phyloP scores from a whole-genome alignment of 148 eudicot species.

The Persicaria tinctoria region DNA sequence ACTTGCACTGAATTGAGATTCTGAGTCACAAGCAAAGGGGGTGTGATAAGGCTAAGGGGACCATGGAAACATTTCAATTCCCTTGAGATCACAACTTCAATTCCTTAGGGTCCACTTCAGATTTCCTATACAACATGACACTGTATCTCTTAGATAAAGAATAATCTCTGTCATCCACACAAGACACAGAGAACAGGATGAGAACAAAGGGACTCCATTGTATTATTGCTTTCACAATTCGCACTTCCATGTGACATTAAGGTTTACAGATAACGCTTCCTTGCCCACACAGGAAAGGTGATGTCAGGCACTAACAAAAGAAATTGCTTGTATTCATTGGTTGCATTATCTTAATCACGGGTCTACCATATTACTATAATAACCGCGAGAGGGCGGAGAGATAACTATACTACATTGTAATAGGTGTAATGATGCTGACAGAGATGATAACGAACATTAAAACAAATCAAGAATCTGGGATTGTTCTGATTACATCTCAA shows the following conservation, averaged over 20 bases:
- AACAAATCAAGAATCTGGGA: neutral
- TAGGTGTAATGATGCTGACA: neutral
- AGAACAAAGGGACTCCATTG: slow-evolving; percentile 3
- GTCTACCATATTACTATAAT: slow-evolving; percentile 1
- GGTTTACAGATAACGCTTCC: neutral
- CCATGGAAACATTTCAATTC: slow-evolving; percentile 1
- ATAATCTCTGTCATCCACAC: neutral
- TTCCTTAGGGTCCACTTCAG: slow-evolving; percentile 7
- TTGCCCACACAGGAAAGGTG: neutral
- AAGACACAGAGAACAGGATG: neutral
- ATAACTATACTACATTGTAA: neutral
- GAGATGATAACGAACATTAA: neutral
- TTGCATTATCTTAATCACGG: slow-evolving; percentile 4
- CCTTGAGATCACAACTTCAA: slow-evolving; percentile 7
- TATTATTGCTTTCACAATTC: slow-evolving; percentile 3
- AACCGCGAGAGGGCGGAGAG: neutral
- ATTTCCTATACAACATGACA: slow-evolving; percentile 5
- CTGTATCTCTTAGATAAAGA: neutral
- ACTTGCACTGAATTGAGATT: slow-evolving; percentile 6
- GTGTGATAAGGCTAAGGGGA: neutral
- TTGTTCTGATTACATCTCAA: slow-evolving; percentile 7
- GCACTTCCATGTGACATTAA: slow-evolving; percentile 1
- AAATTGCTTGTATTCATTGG: neutral
- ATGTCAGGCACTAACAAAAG: neutral
- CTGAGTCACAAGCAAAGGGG: neutral